Evolutionary conservation across 2,329 filamentous ascomycete genomes (phyloP).

Genomic region (Delphinella strobiligena): DNA sequence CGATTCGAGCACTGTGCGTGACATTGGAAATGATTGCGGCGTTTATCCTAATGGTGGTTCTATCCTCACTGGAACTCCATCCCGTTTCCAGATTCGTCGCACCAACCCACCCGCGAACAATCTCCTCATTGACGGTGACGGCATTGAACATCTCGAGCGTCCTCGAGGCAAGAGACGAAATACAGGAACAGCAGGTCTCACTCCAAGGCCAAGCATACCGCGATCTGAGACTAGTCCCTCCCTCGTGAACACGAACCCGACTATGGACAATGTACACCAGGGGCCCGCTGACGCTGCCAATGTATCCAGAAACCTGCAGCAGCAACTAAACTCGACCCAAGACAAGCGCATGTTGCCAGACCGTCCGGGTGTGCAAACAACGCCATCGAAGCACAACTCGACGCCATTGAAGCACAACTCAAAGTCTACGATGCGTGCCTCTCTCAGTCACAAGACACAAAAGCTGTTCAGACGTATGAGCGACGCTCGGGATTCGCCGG

Average conservation of each 20-base stretch:
- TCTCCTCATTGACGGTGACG: conserved; percentile 14
- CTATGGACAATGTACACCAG: too few relatives aligned
- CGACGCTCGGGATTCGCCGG: conserved; percentile 9
- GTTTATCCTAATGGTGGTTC: conserved; percentile 23
- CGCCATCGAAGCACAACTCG: too few relatives aligned
- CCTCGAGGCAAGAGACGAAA: background rate
- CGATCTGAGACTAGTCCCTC: background rate
- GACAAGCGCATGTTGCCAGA: too few relatives aligned
- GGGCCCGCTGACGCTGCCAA: too few relatives aligned
- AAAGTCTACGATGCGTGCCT: too few relatives aligned
- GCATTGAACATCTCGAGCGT: conserved; percentile 1
- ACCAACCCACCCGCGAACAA: conserved; percentile 11
- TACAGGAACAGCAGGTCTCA: background rate
- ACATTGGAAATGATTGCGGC: conserved; percentile 15
- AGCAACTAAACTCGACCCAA: background rate
- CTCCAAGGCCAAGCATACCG: background rate
- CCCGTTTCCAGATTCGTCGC: conserved; percentile 20
- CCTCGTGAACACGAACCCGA: too few relatives aligned
- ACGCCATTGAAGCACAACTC: too few relatives aligned
- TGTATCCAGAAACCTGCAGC: background rate
- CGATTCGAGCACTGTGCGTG: conserved; percentile 13
- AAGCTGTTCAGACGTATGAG: conserved; percentile 21
- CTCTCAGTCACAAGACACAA: conserved; percentile 16
- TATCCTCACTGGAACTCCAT: conserved; percentile 22
- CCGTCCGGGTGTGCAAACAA: background rate